Percentiles rank a stretch among this genome's conserved stretches.
Conservation (phyloP, 1,139 yeast genomes). For the Groenewaldozyma sp. region DNA sequence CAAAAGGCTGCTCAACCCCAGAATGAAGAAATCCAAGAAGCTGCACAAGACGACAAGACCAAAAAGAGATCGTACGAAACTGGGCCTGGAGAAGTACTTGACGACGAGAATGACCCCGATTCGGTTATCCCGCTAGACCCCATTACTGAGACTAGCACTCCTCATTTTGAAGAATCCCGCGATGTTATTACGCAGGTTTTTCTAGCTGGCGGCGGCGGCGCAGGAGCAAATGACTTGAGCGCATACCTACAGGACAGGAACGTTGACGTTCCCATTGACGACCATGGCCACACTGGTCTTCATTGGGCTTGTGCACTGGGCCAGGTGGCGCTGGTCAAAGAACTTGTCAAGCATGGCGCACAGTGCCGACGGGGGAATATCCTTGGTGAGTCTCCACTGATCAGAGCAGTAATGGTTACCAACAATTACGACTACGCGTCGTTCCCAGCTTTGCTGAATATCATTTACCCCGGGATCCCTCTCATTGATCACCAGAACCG, state of each 20-base stretch:
- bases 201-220: constrained; percentile 12
- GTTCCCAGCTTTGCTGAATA: constrained; percentile 63
- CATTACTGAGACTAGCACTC: constrained; percentile 31
- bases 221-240: constrained; percentile 12
- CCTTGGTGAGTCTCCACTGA: constrained; percentile 82
- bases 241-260: constrained; percentile 24
- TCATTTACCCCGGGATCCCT: constrained; percentile 67
- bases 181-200: constrained; percentile 47
- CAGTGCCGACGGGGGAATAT: constrained; percentile 64
- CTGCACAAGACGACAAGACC: constrained; percentile 8
- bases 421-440: constrained; percentile 72
- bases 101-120: constrained; percentile 19
- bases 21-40: neutral
- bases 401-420: constrained; percentile 81
- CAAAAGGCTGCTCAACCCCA: neutral
- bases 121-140: constrained; percentile 41
- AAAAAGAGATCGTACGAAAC: neutral
- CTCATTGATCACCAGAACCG: constrained; percentile 69
- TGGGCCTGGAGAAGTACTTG: constrained; percentile 11
- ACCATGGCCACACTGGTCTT: constrained; percentile 82
- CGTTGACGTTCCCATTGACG: constrained; percentile 82
- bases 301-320: constrained; percentile 98
- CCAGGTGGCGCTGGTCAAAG: constrained; percentile 59
- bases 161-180: constrained; percentile 40
- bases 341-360: constrained; percentile 61